Conservation (phyloP, 257 asterid genomes). For the Oldenlandia corymbosa region DNA sequence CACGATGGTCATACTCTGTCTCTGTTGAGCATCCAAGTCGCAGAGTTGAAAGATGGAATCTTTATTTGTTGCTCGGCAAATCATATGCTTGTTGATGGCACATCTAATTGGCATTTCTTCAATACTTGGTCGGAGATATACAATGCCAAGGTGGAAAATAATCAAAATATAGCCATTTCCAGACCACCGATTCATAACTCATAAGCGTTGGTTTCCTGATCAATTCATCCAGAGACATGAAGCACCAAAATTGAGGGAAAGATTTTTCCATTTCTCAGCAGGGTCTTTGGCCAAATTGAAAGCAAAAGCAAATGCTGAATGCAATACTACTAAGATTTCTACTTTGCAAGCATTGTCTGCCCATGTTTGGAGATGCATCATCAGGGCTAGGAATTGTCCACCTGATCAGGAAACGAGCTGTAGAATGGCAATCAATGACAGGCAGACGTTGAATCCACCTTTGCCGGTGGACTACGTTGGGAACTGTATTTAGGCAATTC, state of each 20-base stretch:
- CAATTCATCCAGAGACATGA: slow-evolving; percentile 14
- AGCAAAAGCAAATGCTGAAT: slow-evolving; percentile 27
- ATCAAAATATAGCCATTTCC: slow-evolving; percentile 21
- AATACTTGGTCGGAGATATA: slow-evolving; percentile 25
- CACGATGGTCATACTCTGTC: slow-evolving; percentile 38
- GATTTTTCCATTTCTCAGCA: slow-evolving; percentile 26
- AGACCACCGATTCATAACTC: slow-evolving; percentile 19
- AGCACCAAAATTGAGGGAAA: slow-evolving; percentile 20
- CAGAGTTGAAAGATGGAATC: slow-evolving; percentile 30
- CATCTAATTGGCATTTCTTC: slow-evolving; percentile 34
- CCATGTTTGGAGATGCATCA: slow-evolving; percentile 27
- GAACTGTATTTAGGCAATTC: slow-evolving; percentile 11
- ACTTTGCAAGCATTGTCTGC: slow-evolving; percentile 30
- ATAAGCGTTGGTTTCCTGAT: slow-evolving; percentile 27
- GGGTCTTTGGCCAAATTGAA: slow-evolving; percentile 20
- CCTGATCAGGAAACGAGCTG: slow-evolving; percentile 16
- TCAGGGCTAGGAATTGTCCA: slow-evolving; percentile 13
- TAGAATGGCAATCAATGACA: slow-evolving; percentile 15
- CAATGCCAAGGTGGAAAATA: background rate
- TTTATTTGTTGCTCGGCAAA: slow-evolving; percentile 32
- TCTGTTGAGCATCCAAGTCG: slow-evolving; percentile 27
- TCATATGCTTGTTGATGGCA: slow-evolving; percentile 28
- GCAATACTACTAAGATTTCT: slow-evolving; percentile 21
- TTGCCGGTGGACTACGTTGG: slow-evolving; percentile 22
- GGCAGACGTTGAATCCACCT: slow-evolving; percentile 21